Evolutionary conservation across 805 yeast species (phyloP).

Genomic region (Torulaspora gathmanii): DNA sequence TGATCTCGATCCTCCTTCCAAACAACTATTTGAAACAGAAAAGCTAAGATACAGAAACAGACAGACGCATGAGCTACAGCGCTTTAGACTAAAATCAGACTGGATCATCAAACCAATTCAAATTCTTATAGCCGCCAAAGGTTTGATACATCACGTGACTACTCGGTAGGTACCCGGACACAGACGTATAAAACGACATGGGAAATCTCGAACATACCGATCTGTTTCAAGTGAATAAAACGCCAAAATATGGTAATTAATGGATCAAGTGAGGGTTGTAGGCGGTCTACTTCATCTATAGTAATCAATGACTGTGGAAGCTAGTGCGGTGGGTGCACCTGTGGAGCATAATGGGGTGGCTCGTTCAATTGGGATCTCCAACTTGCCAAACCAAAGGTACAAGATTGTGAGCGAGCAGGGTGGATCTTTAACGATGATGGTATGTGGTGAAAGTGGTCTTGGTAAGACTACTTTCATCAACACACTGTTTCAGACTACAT

Average conservation of each 20-base stretch:
- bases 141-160: neutral
- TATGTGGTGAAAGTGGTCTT: constrained; percentile 86
- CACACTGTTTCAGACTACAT: constrained; percentile 71
- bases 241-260: constrained; percentile 5
- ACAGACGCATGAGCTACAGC: neutral
- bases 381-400: constrained; percentile 72
- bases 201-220: neutral
- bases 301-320: constrained; percentile 10
- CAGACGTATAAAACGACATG: neutral
- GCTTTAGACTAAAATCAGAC: neutral
- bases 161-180: neutral
- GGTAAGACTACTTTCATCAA: constrained; percentile 91
- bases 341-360: constrained; percentile 1
- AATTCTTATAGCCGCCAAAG: neutral
- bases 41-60: neutral
- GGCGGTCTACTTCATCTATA: neutral
- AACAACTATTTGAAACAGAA: neutral
- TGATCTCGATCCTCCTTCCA: constrained; percentile 1
- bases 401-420: constrained; percentile 72
- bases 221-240: constrained; percentile 6
- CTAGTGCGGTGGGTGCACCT: constrained; percentile 7
- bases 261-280: neutral
- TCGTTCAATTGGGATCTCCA: constrained; percentile 53
- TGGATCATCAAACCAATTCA: neutral
- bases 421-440: constrained; percentile 72